Conservation (phyloP, 768 basidiomycete species). For the Mycena belliarum region DNA sequence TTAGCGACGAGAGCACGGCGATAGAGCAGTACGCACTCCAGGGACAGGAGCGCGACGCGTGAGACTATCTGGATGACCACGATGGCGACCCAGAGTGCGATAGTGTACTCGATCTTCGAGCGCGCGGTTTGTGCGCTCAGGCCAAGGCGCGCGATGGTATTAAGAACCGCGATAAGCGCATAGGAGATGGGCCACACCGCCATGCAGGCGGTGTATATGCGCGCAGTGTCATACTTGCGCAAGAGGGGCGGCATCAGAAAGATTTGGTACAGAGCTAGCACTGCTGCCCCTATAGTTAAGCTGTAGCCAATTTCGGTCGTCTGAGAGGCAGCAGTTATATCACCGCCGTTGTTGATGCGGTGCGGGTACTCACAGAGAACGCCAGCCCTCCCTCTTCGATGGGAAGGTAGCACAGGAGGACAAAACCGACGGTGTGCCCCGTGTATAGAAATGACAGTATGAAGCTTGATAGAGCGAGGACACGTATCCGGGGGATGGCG, state of each 20-base stretch:
- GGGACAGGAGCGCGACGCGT: conserved; percentile 35
- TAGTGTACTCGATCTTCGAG: background rate
- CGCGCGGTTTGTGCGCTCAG: conserved; percentile 27
- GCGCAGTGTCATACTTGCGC: conserved; percentile 46
- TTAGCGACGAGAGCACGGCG: too few relatives aligned
- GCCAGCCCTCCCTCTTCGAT: conserved; percentile 49
- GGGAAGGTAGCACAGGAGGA: conserved; percentile 63
- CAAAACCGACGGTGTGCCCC: conserved; percentile 62
- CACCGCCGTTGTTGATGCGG: conserved; percentile 21
- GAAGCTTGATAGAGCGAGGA: conserved; percentile 50
- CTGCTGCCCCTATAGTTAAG: conserved; percentile 48
- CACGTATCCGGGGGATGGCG: conserved; percentile 44
- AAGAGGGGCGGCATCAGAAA: conserved; percentile 56
- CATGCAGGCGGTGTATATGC: conserved; percentile 57
- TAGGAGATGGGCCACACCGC: conserved; percentile 54
- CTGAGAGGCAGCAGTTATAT: background rate
- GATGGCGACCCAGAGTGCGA: background rate
- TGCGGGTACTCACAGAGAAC: conserved; percentile 27
- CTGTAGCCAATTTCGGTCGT: conserved; percentile 40
- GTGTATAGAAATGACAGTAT: conserved; percentile 59
- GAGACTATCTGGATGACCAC: conserved; percentile 13
- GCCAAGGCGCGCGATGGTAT: conserved; percentile 55
- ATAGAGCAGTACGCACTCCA: background rate
- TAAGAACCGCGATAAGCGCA: conserved; percentile 48
- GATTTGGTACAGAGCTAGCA: conserved; percentile 48